Evolutionary conservation across 2,329 filamentous ascomycete genomes (phyloP).

Genomic region (Neopestalotiopsis rosae): DNA sequence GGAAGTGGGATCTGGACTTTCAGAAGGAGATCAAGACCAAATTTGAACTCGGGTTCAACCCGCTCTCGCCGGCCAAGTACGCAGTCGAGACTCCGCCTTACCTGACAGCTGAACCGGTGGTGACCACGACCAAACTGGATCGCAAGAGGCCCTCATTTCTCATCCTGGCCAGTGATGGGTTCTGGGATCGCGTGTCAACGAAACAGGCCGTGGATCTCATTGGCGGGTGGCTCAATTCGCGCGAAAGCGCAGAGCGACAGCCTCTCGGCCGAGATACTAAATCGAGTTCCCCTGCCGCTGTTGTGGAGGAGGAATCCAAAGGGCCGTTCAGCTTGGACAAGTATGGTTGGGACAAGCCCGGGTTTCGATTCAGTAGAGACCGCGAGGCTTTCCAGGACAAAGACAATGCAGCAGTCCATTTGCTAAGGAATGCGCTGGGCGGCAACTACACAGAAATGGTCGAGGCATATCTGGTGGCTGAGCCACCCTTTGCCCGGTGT

Average conservation of each 20-base stretch:
- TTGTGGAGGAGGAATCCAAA: not conserved
- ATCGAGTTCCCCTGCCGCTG: not conserved
- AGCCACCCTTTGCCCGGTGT: conserved; percentile 67
- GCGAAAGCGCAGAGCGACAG: conserved; percentile 33
- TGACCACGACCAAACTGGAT: conserved; percentile 61
- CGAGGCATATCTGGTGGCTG: conserved; percentile 72
- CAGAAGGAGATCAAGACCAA: conserved; percentile 48
- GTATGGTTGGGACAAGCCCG: conserved; percentile 4
- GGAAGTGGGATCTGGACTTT: conserved; percentile 65
- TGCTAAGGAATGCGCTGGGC: conserved; percentile 78
- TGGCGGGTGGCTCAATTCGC: conserved; percentile 54
- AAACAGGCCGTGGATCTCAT: conserved; percentile 64
- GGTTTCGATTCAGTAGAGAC: conserved; percentile 42
- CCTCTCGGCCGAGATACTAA: conserved; percentile 21
- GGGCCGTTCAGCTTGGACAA: conserved; percentile 20
- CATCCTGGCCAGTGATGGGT: conserved; percentile 70
- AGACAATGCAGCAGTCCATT: conserved; percentile 76
- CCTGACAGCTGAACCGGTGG: conserved; percentile 69
- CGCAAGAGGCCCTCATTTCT: conserved; percentile 59
- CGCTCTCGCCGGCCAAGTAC: conserved; percentile 40
- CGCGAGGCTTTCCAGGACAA: conserved; percentile 75
- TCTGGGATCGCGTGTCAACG: conserved; percentile 67
- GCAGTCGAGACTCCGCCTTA: conserved; percentile 59
- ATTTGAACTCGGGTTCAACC: conserved; percentile 48
- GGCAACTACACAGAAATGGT: conserved; percentile 75